Evolutionary conservation across 352 stramenopile species (phyloP), one percentile per base, ranked within the genome.

Genomic region (Pythium brachiatum): DNA sequence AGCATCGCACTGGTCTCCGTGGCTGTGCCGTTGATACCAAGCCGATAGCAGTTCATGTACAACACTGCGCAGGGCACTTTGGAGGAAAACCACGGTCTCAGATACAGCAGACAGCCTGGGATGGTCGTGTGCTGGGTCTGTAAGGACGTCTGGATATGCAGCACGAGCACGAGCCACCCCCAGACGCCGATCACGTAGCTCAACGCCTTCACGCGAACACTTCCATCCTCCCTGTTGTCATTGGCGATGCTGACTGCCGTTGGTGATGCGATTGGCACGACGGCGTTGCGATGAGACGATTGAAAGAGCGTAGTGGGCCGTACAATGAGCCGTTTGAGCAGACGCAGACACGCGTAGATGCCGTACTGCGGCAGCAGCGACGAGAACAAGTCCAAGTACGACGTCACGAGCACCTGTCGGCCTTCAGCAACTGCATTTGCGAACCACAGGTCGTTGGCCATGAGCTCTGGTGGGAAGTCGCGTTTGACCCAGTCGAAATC

Each of bases 1-100:
- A 65, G 36, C 2, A 57, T 46, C 4, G 13, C 13, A 7, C 12
- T 32, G 47, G 39, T 41, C 20, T 58, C 21, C 8, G 51, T 4
- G 3, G 13, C 18, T 5, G 26, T 21, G 1, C 58, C 58, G 16
- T 7, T 44, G 38, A 58, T 31, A 18, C 41, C 58, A 18, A 52
- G 47, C 7, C 58, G 58, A 44, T 65, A 58, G 58, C 58, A 65
- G 58, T 58, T 65, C 31, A 65, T 32, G 29, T 58, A 31, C 23
- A 39, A 5, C 20, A 65, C 58, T 5, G 26, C 50, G 39, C 58
- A 65, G 13, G 58, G 50, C 21, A 29, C 38, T 20, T 64, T 64
- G 25, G 43, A 21, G 21, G 25, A 16, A 23, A 64, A 44, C 57
- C 57, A 64, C 48, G 57, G 31, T 34, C 34, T 13, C 18, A 47